Conservation (phyloP, 345 rosid genomes). For the Punica granatum region DNA sequence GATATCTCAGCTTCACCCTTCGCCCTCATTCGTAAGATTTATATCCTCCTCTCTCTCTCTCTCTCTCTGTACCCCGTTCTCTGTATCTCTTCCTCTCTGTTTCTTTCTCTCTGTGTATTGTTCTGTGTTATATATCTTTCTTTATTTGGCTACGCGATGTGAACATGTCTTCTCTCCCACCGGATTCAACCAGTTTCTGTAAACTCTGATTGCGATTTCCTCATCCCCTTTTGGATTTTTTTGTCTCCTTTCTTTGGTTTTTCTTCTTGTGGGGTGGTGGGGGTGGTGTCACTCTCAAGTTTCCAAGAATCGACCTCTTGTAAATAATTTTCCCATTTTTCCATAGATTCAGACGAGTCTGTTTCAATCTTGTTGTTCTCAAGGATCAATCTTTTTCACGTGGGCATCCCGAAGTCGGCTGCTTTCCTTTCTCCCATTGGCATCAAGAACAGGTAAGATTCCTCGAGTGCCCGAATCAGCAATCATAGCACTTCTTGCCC, state of each 20-base stretch:
- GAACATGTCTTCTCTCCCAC: neutral
- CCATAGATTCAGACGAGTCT: neutral
- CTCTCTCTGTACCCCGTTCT: constrained; percentile 1
- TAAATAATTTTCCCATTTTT: neutral
- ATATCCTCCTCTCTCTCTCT: constrained; percentile 8
- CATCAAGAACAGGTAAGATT: neutral
- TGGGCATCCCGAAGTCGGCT: neutral
- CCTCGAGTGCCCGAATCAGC: neutral
- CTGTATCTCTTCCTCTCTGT: constrained; percentile 3
- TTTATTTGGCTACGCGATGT: constrained; percentile 8
- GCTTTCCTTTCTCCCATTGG: neutral
- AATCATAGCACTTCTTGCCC: neutral
- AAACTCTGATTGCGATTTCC: neutral
- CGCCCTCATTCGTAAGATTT: constrained; percentile 22
- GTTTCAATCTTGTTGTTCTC: neutral
- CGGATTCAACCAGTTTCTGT: neutral
- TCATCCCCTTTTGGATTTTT: neutral
- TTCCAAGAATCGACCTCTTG: neutral
- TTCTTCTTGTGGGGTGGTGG: neutral
- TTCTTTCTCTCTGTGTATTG: neutral
- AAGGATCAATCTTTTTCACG: neutral
- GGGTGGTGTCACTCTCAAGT: constrained; percentile 1
- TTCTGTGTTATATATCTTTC: constrained; percentile 10
- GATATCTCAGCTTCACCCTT: constrained; percentile 41
- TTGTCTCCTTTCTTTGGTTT: neutral